These are phyloP conservation scores for Soucietia sequanensis DNA, from an alignment of 805 yeast genomes.

Conservation along the genomic window DNA sequence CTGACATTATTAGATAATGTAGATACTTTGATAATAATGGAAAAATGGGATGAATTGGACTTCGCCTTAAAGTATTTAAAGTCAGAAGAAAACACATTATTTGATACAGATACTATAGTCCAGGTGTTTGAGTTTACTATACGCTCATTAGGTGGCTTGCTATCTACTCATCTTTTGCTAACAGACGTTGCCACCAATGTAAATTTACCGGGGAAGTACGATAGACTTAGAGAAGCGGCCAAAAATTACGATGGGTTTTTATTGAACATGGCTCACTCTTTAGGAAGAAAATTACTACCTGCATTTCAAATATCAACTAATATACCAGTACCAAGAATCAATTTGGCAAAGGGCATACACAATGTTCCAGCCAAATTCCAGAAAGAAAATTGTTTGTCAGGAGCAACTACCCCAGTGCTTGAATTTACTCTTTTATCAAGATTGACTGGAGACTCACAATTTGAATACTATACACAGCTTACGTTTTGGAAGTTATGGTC, in stretches of 20 bases:
- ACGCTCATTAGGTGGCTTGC: constrained; percentile 75
- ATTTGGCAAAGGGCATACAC: constrained; percentile 53
- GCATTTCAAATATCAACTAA: constrained; percentile 66
- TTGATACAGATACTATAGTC: constrained; percentile 65
- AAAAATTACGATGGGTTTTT: constrained; percentile 66
- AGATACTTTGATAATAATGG: constrained; percentile 75
- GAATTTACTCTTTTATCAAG: constrained; percentile 77
- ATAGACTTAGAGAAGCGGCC: constrained; percentile 22
- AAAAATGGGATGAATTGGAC: constrained; percentile 56
- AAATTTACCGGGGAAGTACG: constrained; percentile 25
- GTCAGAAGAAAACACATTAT: constrained; percentile 42
- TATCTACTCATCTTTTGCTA: constrained; percentile 66
- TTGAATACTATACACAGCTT: constrained; percentile 57
- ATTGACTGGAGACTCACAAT: constrained; percentile 70
- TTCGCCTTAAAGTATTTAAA: constrained; percentile 26
- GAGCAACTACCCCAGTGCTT: constrained; percentile 78
- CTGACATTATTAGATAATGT: constrained; percentile 76
- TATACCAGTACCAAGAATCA: constrained; percentile 79
- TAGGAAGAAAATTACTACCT: constrained; percentile 68
- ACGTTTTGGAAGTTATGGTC: constrained; percentile 75
- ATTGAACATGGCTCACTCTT: constrained; percentile 66
- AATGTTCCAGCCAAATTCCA: constrained; percentile 44
- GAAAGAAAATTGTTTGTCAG: constrained; percentile 80
- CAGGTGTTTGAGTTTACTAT: constrained; percentile 90
- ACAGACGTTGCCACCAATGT: constrained; percentile 20